Evolutionary conservation across 83 land plant species (phyloP).

Genomic region (Picea engelmannii): DNA sequence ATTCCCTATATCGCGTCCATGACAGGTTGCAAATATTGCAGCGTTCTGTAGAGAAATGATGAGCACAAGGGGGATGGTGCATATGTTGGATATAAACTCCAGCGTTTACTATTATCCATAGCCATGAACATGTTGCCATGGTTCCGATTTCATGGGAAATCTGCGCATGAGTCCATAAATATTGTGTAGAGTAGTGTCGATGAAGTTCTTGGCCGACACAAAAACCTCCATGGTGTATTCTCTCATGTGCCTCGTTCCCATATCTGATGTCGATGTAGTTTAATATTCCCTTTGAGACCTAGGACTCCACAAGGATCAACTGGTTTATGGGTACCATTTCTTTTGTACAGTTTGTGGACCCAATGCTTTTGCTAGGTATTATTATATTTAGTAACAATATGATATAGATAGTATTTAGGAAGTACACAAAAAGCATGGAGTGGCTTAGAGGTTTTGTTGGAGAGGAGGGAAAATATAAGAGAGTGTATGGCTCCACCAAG

Average conservation of each 20-base stretch:
- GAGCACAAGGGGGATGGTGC: constrained; percentile 55
- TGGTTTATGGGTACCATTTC: too few species aligned
- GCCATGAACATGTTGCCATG: constrained; percentile 72
- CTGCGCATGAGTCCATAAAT: constrained; percentile 21
- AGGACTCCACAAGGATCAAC: too few species aligned
- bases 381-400: too few species aligned
- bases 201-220: constrained; percentile 53
- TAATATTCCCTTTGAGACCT: too few species aligned
- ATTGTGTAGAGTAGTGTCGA: constrained; percentile 45
- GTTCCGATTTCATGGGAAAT: constrained; percentile 19
- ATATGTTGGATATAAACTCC: constrained; percentile 55
- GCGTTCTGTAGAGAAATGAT: too few species aligned
- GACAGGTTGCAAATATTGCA: too few species aligned
- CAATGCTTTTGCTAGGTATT: too few species aligned
- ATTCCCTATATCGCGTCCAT: too few species aligned
- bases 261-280: not conserved
- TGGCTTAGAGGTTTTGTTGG: not conserved
- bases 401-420: too few species aligned
- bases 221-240: constrained; percentile 74
- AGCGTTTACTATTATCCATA: constrained; percentile 84
- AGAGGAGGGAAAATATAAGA: not conserved
- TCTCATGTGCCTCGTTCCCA: constrained; percentile 42
- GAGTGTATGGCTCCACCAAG: not conserved
- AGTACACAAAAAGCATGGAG: too few species aligned
- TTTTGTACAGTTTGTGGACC: too few species aligned